phyloP scores from a whole-genome alignment of 345 rosid species.

The Gossypioides kirkii region DNA sequence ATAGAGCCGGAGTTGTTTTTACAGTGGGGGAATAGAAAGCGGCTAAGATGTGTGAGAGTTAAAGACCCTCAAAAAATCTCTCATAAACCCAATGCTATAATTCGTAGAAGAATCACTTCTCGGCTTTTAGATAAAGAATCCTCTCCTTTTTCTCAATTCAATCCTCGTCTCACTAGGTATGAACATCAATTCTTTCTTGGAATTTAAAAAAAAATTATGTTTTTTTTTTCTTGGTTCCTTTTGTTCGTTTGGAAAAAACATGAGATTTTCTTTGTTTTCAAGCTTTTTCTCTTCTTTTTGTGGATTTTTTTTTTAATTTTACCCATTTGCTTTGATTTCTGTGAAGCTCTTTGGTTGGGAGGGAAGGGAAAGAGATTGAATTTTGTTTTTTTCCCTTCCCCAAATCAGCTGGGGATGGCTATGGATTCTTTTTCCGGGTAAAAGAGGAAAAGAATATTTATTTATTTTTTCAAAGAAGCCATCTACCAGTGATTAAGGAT shows the following conservation, averaged over 20 bases:
- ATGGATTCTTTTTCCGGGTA: not conserved
- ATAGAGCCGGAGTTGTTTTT: conserved; percentile 48
- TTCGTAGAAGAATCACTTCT: conserved; percentile 44
- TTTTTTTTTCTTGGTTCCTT: not conserved
- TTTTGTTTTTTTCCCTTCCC: not conserved
- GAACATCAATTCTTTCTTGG: not conserved
- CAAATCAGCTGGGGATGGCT: not conserved
- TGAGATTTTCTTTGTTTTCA: not conserved
- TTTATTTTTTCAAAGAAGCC: not conserved
- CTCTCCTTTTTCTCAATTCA: conserved; percentile 32
- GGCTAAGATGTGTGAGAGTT: conserved; percentile 70
- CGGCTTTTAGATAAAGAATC: conserved; percentile 36
- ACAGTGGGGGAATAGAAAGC: conserved; percentile 76
- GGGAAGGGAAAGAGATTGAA: not conserved
- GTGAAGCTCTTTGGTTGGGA: not conserved
- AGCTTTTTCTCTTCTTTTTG: not conserved
- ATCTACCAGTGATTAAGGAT: not conserved
- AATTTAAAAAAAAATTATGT: not conserved
- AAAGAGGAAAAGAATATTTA: not conserved
- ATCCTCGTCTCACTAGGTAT: conserved; percentile 49
- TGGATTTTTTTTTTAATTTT: not conserved
- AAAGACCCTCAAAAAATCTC: conserved; percentile 49
- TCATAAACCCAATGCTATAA: conserved; percentile 39
- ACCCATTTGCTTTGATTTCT: not conserved
- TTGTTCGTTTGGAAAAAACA: not conserved